A percentile compares a stretch with the other conserved stretches of the same genome.
These are phyloP conservation scores for Coemansia sp. DNA, from an alignment of 192 early-diverging fungal genomes.

Conservation along the genomic window DNA sequence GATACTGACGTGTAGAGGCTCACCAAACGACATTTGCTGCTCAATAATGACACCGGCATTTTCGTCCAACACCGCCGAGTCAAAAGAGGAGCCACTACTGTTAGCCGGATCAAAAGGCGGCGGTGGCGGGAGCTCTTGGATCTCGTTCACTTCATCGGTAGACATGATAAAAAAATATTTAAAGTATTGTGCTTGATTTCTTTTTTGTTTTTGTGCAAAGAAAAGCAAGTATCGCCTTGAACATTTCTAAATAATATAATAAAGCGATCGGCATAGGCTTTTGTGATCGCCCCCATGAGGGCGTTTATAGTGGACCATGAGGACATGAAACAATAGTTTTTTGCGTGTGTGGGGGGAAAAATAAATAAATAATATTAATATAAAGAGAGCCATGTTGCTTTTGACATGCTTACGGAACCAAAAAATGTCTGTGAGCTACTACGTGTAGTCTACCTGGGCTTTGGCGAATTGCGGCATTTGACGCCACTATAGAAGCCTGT, in stretches of 20 bases:
- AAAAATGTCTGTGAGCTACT: constrained; percentile 17
- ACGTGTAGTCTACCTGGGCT: constrained; percentile 1
- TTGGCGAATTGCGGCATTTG: not conserved
- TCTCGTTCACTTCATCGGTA: not conserved
- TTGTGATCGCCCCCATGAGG: not conserved
- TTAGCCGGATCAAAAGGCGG: not conserved
- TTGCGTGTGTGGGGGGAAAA: not conserved
- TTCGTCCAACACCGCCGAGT: not conserved
- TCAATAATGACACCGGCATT: not conserved
- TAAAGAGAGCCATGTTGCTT: not conserved
- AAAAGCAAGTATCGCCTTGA: not conserved
- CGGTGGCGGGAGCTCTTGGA: constrained; percentile 1
- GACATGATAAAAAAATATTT: not conserved
- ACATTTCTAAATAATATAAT: not conserved
- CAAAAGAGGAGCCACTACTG: not conserved
- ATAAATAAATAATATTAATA: constrained; percentile 6
- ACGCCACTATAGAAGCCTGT: not conserved
- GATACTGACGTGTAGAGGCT: constrained; percentile 52
- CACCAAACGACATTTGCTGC: constrained; percentile 43
- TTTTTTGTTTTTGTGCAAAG: not conserved
- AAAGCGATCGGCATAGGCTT: not conserved
- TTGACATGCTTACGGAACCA: constrained; percentile 13
- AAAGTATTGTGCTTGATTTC: too few relatives aligned
- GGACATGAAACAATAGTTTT: not conserved
- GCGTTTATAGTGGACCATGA: not conserved